phyloP scores from a whole-genome alignment of 139 green algal genomes.

The Chlorella sp. region DNA sequence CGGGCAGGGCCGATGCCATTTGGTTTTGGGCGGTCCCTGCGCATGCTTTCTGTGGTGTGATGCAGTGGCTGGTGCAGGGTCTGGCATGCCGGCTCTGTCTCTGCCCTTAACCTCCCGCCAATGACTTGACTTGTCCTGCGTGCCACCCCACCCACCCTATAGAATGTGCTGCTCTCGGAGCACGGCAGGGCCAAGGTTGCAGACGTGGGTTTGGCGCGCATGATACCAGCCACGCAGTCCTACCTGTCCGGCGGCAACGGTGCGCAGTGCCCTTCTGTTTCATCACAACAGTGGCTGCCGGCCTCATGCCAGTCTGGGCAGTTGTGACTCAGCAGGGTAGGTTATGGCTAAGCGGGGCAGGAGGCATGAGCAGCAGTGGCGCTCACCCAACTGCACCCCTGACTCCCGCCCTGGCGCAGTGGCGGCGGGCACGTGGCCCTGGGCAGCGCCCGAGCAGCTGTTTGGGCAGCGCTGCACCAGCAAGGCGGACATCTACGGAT shows the following conservation, averaged over 20 bases:
- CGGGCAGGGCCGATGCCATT: too few species aligned
- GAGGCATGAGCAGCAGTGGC: not conserved
- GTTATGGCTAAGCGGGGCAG: not conserved
- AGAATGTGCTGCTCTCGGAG: conserved; percentile 13
- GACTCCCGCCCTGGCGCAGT: not conserved
- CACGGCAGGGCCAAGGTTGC: conserved; percentile 6
- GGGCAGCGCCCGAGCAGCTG: conserved; percentile 13
- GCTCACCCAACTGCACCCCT: not conserved
- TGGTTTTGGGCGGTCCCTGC: too few species aligned
- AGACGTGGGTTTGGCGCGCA: conserved; percentile 2
- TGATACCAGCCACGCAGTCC: conserved; percentile 5
- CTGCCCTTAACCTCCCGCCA: too few species aligned
- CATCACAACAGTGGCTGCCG: too few species aligned
- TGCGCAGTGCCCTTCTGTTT: not conserved
- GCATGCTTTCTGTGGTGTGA: too few species aligned
- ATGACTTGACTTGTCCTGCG: too few species aligned
- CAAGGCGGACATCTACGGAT: conserved; percentile 13
- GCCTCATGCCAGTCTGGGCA: too few species aligned
- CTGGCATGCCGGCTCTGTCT: too few species aligned
- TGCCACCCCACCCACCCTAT: too few species aligned
- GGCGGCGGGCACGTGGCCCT: not conserved
- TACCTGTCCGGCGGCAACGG: not conserved
- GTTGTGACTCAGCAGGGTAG: too few species aligned
- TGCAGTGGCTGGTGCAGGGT: too few species aligned
- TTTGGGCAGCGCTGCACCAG: conserved; percentile 1